Evolutionary conservation across 108 stramenopile species (phyloP), one percentile per base, ranked within the genome.

Genomic region (Nannochloropsis salina): DNA sequence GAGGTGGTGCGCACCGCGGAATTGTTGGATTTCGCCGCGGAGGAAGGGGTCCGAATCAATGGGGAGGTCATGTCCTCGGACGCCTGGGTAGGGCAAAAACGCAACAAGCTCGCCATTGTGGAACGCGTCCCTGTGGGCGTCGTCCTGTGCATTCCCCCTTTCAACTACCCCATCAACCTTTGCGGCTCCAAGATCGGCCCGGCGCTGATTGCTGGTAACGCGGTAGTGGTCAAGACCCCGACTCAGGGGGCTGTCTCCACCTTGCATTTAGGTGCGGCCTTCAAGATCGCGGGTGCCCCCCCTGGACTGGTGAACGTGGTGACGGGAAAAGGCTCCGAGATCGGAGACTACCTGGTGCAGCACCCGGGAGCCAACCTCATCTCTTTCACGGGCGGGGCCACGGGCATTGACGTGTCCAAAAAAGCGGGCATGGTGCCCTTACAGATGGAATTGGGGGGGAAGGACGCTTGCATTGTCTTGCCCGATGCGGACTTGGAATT

Each of bases 151-250:
- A 81, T 81, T 22, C 81, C 81, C 40, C 81, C 81, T 40, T 81
- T 81, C 81, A 81, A 81, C 81, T 81, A 81, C 81, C 81, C 81
- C 81, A 41, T 81, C 6, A 81, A 81, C 22, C 81, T 81, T 40
- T 81, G 81, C 31, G 22, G 81, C 81, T 81, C 81, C 15, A 81
- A 81, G 20, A 41, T 81, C 81, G 81, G 81, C 41, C 81, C 81
- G 11, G 81, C 81, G 22, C 81, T 81, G 5, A 81, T 81, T 22
- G 81, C 81, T 6, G 81, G 81, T 22, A 81, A 81, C 81, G 81
- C 81, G 22, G 41, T 81, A 5, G 81, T 81, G 22, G 81, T 81
- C 9, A 81, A 81, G 20, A 81, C 81, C 81, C 81, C 81, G 2
- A 81, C 81, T 0, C 81, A 81, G 31, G 81, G 22, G 1, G 61